A percentile compares a stretch with the other conserved stretches of the same genome.
phyloP scores from a whole-genome alignment of 2,329 filamentous ascomycete species.

The Aspergillus brunneoviolaceus region DNA sequence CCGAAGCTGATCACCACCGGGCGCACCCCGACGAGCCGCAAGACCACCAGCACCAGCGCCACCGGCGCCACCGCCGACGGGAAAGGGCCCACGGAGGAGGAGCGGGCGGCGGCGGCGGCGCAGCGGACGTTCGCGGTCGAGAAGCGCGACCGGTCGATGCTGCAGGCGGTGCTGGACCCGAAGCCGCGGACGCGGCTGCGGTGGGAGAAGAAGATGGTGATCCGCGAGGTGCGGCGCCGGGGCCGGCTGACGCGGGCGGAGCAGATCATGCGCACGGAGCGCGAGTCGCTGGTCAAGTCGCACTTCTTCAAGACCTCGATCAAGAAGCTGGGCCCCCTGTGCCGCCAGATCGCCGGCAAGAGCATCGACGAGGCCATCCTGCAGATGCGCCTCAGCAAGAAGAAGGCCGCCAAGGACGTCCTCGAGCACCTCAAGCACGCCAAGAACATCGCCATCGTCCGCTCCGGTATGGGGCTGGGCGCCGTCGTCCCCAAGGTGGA shows the following conservation, averaged over 20 bases:
- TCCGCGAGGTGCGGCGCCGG: slow-evolving; percentile 68
- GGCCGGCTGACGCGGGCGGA: slow-evolving; percentile 67
- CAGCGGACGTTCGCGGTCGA: slow-evolving; percentile 24
- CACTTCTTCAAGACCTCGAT: slow-evolving; percentile 76
- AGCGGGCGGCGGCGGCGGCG: slow-evolving; percentile 13
- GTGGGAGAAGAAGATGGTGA: slow-evolving; percentile 83
- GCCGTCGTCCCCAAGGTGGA: slow-evolving; percentile 15
- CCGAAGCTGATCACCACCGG: slow-evolving; percentile 27
- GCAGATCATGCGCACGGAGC: slow-evolving; percentile 65
- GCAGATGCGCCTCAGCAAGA: slow-evolving; percentile 94
- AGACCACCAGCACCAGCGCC: neutral
- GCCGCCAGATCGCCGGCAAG: slow-evolving; percentile 88
- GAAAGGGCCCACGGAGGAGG: slow-evolving; percentile 16
- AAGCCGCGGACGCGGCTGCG: slow-evolving; percentile 67
- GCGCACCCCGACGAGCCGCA: slow-evolving; percentile 27
- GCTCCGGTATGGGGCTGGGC: slow-evolving; percentile 78
- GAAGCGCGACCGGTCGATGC: slow-evolving; percentile 51
- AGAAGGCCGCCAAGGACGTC: slow-evolving; percentile 83
- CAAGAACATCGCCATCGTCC: slow-evolving; percentile 74
- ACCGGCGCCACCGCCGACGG: slow-evolving; percentile 1
- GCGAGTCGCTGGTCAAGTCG: slow-evolving; percentile 61
- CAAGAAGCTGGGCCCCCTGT: slow-evolving; percentile 87
- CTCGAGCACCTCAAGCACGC: slow-evolving; percentile 76
- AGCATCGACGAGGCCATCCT: slow-evolving; percentile 88
- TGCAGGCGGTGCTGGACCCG: slow-evolving; percentile 70